Base-by-base conservation (phyloP, 169 alveolate genomes). In the Plasmodium reichenowi region DNA sequence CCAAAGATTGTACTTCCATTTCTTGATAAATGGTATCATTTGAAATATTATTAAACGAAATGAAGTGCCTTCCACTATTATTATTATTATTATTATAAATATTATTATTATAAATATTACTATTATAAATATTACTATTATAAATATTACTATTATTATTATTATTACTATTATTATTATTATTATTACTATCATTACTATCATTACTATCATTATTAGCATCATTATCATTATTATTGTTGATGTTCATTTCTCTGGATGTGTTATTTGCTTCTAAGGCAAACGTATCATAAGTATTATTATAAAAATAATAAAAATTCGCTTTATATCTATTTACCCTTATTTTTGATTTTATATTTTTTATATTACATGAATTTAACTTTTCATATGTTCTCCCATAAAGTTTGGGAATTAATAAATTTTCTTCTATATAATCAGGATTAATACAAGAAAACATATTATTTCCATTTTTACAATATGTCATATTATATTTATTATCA, bases 281-380 rank as follows among this genome's bases (percentile, higher is more conserved):
- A 8, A 74, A 24, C 54, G 63, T 50, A 29, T 29, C 52, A 78
- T 60, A 47, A 73, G 32, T 50, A 56, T 62, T 75, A 72, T 71
- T 75, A 54, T 64, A 85, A 58, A 85, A 85, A 67, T 88, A 85
- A 59, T 75, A 85, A 56, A 73, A 85, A 68, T 88, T 66, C 5
- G 90, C 88, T 48, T 78, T 64, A 54, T 88, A 85, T 52, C 87
- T 74, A 54, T 88, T 88, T 20, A 72, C 85, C 20, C 52, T 75
- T 50, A 85, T 88, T 48, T 67, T 88, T 47, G 90, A 75, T 29
- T 87, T 87, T 38, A 75, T 15, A 58, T 72, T 88, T 43, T 75
- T 52, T 50, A 72, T 88, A 50, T 78, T 73, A 52, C 63, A 66
- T 9, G 87, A 73, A 67, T 88, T 88, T 71, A 78, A 26, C 47